phyloP scores from a whole-genome alignment of 352 stramenopile genomes.

The Globisporangium barbulae region DNA sequence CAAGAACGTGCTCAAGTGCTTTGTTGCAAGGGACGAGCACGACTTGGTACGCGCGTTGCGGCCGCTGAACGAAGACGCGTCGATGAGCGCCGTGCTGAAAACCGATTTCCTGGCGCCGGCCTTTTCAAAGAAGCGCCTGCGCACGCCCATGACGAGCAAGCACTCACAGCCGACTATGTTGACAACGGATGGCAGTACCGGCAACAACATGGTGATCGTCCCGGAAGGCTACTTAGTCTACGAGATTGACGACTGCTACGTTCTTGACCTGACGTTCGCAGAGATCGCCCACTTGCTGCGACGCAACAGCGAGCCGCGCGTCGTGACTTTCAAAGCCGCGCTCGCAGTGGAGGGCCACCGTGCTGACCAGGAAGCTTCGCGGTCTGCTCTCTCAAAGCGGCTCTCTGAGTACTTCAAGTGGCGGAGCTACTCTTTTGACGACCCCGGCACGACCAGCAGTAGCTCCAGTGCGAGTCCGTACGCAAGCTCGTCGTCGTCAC shows the following conservation, averaged over 20 bases:
- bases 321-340: slow-evolving; percentile 60
- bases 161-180: slow-evolving; percentile 6
- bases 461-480: slow-evolving; percentile 23
- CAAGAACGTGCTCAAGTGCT: slow-evolving; percentile 46
- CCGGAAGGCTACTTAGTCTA: slow-evolving; percentile 60
- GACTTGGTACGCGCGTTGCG: slow-evolving; percentile 42
- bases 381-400: slow-evolving; percentile 36
- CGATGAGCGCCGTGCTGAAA: slow-evolving; percentile 50
- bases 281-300: slow-evolving; percentile 62
- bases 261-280: slow-evolving; percentile 48
- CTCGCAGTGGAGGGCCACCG: slow-evolving; percentile 34
- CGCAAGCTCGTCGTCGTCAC: slow-evolving; percentile 21
- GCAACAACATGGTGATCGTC: slow-evolving; percentile 27
- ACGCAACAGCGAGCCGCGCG: slow-evolving; percentile 36
- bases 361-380: slow-evolving; percentile 9
- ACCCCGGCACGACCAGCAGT: slow-evolving; percentile 12
- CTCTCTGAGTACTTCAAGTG: slow-evolving; percentile 52
- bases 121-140: slow-evolving; percentile 25
- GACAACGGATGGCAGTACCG: background rate
- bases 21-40: slow-evolving; percentile 43
- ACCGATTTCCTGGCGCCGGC: slow-evolving; percentile 32
- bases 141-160: background rate
- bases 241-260: slow-evolving; percentile 60
- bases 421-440: slow-evolving; percentile 29
- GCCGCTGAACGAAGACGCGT: slow-evolving; percentile 45